Evolutionary conservation across 1,284 basidiomycete genomes (phyloP).

Genomic region (Ustilago lituana): DNA sequence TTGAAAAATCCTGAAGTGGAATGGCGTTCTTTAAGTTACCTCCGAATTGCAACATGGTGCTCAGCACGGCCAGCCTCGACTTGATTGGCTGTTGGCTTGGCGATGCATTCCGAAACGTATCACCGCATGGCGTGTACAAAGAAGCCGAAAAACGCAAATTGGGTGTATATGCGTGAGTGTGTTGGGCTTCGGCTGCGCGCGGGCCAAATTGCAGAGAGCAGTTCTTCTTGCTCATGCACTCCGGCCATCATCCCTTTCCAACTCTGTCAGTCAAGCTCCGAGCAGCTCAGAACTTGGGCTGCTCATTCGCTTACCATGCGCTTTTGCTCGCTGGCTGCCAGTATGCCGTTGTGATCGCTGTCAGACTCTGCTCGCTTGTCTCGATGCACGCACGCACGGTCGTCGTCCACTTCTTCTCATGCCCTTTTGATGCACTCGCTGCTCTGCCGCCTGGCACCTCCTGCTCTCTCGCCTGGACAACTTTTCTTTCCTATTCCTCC

Average conservation of each 20-base stretch:
- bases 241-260: too few species aligned
- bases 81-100: too few species aligned
- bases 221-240: slow-evolving; percentile 7
- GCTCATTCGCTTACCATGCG: not conserved
- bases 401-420: not conserved
- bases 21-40: too few species aligned
- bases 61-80: too few species aligned
- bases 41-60: too few species aligned
- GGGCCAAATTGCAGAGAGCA: not conserved
- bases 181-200: slow-evolving; percentile 9
- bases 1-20: too few species aligned
- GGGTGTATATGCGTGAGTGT: slow-evolving; percentile 8
- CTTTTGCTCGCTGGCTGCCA: too few species aligned
- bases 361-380: slow-evolving; percentile 1
- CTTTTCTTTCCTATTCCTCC: too few species aligned
- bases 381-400: slow-evolving; percentile 4
- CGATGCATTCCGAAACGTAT: too few species aligned
- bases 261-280: not conserved
- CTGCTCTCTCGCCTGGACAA: not conserved
- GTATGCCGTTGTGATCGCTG: slow-evolving; percentile 13
- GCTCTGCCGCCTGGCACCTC: not conserved
- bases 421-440: not conserved
- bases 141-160: too few species aligned
- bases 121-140: too few species aligned
- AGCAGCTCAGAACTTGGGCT: not conserved